These are phyloP conservation scores for Myxozyma geophila DNA, from an alignment of 805 yeast genomes.

Conservation along the genomic window DNA sequence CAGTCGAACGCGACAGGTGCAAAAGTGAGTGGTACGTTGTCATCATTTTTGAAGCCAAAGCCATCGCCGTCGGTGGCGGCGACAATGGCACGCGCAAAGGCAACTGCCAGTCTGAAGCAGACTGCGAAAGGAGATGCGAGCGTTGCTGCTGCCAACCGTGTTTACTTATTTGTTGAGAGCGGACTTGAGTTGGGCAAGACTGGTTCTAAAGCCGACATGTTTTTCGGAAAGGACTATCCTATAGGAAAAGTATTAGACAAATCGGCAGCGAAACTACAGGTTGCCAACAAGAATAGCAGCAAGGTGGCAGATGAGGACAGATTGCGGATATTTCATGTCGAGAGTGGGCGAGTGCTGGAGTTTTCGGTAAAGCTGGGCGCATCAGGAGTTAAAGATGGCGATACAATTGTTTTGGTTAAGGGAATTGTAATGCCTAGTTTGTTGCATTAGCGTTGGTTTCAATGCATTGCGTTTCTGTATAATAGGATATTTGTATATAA, in stretches of 20 bases:
- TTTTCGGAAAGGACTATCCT: conserved; percentile 61
- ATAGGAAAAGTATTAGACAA: conserved; percentile 63
- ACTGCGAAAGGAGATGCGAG: conserved; percentile 59
- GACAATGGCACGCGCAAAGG: conserved; percentile 43
- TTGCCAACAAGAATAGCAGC: conserved; percentile 52
- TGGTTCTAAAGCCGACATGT: conserved; percentile 45
- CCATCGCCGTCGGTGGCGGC: conserved; percentile 12
- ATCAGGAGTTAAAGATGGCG: conserved; percentile 54
- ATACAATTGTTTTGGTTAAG: conserved; percentile 56
- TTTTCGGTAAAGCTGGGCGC: conserved; percentile 49
- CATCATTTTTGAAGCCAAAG: conserved; percentile 19
- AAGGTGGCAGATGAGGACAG: conserved; percentile 52
- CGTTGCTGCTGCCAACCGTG: conserved; percentile 51
- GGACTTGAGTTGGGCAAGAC: neutral
- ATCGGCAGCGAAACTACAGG: conserved; percentile 53
- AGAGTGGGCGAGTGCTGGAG: conserved; percentile 45
- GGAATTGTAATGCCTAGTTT: conserved; percentile 47
- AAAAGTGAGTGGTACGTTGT: conserved; percentile 3
- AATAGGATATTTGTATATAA: neutral
- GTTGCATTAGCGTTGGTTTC: conserved; percentile 8
- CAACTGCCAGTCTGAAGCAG: conserved; percentile 50
- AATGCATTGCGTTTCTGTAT: neutral
- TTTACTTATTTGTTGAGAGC: conserved; percentile 53
- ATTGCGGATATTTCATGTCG: conserved; percentile 53
- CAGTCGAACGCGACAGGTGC: conserved; percentile 9